These are phyloP conservation scores for Carex littledalei DNA, from an alignment of 176 grass and related monocot genomes.

Conservation along the genomic window DNA sequence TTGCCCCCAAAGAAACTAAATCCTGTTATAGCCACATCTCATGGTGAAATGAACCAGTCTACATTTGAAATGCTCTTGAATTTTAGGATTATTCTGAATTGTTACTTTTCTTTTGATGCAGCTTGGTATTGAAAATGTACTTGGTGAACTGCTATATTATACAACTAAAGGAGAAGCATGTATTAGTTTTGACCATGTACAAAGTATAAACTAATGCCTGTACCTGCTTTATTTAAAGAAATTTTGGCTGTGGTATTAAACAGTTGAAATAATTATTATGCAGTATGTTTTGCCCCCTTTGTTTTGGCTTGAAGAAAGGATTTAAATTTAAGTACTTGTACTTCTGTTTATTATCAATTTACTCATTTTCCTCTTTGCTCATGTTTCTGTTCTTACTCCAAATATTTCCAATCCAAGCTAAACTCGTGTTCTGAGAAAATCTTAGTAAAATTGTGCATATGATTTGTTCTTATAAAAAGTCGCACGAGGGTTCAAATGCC, in stretches of 20 bases:
- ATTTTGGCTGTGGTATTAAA: not conserved
- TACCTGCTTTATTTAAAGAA: constrained; percentile 5
- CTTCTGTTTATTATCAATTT: not conserved
- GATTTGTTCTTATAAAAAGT: not conserved
- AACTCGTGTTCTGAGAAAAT: not conserved
- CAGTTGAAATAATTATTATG: not conserved
- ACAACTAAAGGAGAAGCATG: constrained; percentile 12
- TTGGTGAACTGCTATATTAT: not conserved
- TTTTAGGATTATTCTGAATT: constrained; percentile 3
- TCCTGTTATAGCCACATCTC: not conserved
- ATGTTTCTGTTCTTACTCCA: not conserved
- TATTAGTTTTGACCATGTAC: constrained; percentile 6
- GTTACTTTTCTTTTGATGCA: not conserved
- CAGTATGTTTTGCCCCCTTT: not conserved
- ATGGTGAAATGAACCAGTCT: too few relatives aligned
- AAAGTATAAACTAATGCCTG: constrained; percentile 8
- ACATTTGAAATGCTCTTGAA: not conserved
- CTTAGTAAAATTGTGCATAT: not conserved
- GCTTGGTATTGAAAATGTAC: not conserved
- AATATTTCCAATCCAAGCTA: not conserved
- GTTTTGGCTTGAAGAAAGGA: not conserved
- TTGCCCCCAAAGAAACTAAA: not conserved
- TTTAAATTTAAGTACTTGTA: not conserved
- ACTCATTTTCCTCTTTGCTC: not conserved
- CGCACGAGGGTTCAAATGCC: too few relatives aligned